Base-by-base conservation (phyloP, 345 rosid genomes). In the Litchi chinensis region DNA sequence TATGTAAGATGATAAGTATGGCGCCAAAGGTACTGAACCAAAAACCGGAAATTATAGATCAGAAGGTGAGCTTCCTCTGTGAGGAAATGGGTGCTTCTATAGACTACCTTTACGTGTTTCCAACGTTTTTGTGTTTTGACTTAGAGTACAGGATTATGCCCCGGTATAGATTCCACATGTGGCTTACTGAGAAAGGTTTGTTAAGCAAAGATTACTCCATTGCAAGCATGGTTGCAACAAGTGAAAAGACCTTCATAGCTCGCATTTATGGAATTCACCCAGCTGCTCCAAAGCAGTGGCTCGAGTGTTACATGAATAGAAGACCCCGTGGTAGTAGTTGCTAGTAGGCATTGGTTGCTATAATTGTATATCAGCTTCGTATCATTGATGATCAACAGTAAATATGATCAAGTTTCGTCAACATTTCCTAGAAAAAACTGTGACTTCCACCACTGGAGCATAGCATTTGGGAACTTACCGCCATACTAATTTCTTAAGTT, bases 211-310 rank as follows among this genome's bases (percentile, higher is more conserved):
- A 77, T 70, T 91, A 93, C 81, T 85, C 91, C 32, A 75, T 90
- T 43, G 86, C 90, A 22, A 91, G 93, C 88, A 84, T 93, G 56
- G 87, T 93, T 77, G 93, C 97, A 67, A 86, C 91, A 8, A 84
- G 93, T 78, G 92, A 91, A 73, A 91, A 86, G 86, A 77, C 73
- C 9, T 91, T 88, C 77, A 24, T 91, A 32, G 76, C 82, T 72
- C 91, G 97, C 65, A 60, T 91, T 16, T 66, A 76, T 71, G 79
- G 89, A 77, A 88, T 91, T 80, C 92, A 90, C 81, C 97, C 93
- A 1, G 93, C 92, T 69, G 85, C 88, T 76, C 86, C 84, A n/a
- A 91, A 88, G 76, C 85, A 73, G 46, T 93, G 90, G 90, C 80
- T 85, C 5, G 92, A 90, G 85, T 74, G 80, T 70, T 88, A 84